These are phyloP conservation scores for Hygrocybe punicea DNA, from an alignment of 768 basidiomycete species.

Conservation along the genomic window DNA sequence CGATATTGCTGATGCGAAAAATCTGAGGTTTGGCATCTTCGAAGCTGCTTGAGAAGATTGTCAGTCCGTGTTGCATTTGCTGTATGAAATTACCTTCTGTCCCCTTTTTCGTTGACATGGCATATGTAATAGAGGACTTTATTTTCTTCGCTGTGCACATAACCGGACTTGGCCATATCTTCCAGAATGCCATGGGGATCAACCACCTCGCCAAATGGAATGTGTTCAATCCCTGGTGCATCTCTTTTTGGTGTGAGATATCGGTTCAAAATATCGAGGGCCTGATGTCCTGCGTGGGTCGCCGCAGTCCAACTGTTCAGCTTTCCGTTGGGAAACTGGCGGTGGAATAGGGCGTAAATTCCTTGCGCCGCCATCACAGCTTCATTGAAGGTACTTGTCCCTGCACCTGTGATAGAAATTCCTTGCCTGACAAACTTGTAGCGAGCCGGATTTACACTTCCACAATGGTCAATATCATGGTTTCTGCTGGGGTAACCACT, in stretches of 20 bases:
- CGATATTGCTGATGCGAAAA: slow-evolving; percentile 13
- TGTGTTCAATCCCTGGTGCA: neutral
- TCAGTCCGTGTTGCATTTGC: neutral
- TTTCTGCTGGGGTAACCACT: neutral
- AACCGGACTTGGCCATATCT: neutral
- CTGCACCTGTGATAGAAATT: neutral
- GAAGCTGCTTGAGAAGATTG: neutral
- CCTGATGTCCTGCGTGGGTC: neutral
- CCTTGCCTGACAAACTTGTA: neutral
- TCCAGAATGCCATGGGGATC: neutral
- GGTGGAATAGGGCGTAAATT: neutral
- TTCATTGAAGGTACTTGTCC: neutral
- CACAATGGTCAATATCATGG: neutral
- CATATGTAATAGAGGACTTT: neutral
- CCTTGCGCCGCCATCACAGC: neutral
- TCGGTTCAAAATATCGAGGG: neutral
- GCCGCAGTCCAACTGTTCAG: neutral
- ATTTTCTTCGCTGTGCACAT: neutral
- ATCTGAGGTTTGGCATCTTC: neutral
- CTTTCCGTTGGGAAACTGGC: neutral
- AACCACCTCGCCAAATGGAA: neutral
- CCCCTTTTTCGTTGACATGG: neutral
- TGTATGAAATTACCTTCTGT: neutral
- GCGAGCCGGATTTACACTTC: neutral
- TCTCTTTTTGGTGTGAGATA: neutral